phyloP scores from a whole-genome alignment of 2,329 filamentous ascomycete genomes.

The Sphaerostilbella broomeana region DNA sequence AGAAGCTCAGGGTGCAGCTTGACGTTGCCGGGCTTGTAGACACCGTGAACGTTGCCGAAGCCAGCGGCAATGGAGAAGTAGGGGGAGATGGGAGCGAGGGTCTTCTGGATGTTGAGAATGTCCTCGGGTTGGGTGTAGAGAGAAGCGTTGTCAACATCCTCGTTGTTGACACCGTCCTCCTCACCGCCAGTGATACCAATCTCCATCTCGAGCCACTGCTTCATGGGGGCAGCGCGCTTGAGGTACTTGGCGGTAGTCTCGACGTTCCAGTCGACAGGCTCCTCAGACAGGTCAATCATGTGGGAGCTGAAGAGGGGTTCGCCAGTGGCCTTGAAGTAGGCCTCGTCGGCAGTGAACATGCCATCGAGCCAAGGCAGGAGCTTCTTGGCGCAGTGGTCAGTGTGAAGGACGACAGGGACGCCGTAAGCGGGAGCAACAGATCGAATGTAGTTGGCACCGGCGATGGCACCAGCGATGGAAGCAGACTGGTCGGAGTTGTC shows the following conservation, averaged over 20 bases:
- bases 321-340: constrained; percentile 86
- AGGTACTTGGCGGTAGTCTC: constrained; percentile 88
- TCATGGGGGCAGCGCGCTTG: constrained; percentile 90
- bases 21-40: constrained; percentile 98
- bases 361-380: constrained; percentile 96
- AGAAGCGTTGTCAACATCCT: constrained; percentile 91
- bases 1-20: constrained; percentile 94
- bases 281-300: constrained; percentile 98
- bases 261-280: constrained; percentile 85
- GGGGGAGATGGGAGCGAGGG: constrained; percentile 75
- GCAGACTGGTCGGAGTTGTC: constrained; percentile 75
- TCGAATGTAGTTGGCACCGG: constrained; percentile 90
- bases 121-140: constrained; percentile 98
- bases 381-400: constrained; percentile 99
- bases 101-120: constrained; percentile 85
- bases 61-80: constrained; percentile 98
- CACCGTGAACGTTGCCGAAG: constrained; percentile 98
- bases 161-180: constrained; percentile 98
- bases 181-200: constrained; percentile 85
- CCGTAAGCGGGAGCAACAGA: constrained; percentile 80
- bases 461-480: constrained; percentile 80
- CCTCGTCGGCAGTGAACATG: constrained; percentile 90
- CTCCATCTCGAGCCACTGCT: constrained; percentile 99
- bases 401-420: constrained; percentile 88
- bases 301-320: constrained; percentile 92